Evolutionary conservation across 2,329 filamentous ascomycete species (phyloP), one percentile per base, ranked within the genome.

Genomic region (Incumbomyces lentus): DNA sequence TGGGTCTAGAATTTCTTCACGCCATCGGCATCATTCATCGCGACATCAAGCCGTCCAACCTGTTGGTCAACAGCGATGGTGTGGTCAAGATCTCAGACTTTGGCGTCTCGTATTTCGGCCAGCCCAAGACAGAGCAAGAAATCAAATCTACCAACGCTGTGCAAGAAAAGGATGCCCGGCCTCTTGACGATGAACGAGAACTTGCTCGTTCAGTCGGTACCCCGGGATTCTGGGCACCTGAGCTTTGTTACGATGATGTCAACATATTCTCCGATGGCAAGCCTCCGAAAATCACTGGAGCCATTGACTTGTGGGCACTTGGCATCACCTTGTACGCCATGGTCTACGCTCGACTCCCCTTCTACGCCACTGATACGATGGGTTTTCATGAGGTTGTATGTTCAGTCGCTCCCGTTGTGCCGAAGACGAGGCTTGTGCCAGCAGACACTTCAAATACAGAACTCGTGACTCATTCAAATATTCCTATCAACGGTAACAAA

Each of bases 21-120:
- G 90, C 87, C 56, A 89, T 96, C 62, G 86, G 92, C 60, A 98
- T 98, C 64, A 96, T 98, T 86, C 92, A 98, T 64, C 81, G 92
- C 65, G 92, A 98, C 64, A 93, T 98, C 70, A 98, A 98, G 62
- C 92, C 92, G 1, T 95, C 92, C 37, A 98, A 98, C 64, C 74
- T 98, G 6, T 73, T 98, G 6, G 88, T 90, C 71, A 93, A 87
- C 42, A 81, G 72, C 57, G 83, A 88, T 53, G 81, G 89, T 56
- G 81, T 83, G 12, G 86, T 95, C 60, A 98, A 98, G 71, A 98
- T 98, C 50, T 96, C 92, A 4, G 92, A 98, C 61, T 98, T 98
- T 68, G 92, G 92, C 29, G 92, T 98, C 1, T 98, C 92, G 1
- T 98, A 96, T 64, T 86, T 98, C 52, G 92, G 92, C 22, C 81